phyloP scores from a whole-genome alignment of 768 basidiomycete genomes.

The Leucocoprinus birnbaumii region DNA sequence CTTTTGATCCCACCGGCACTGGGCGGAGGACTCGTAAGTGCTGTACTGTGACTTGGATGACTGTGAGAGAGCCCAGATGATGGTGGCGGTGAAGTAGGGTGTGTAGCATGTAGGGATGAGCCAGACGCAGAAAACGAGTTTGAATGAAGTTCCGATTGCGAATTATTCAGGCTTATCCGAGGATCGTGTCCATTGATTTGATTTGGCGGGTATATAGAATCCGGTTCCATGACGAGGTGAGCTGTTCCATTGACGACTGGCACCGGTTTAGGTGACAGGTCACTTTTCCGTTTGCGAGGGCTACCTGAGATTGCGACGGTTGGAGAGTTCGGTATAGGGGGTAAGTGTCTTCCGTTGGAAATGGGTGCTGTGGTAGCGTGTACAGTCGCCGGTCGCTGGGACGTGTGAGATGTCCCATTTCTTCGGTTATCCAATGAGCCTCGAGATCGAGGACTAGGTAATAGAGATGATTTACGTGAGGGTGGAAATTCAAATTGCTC shows the following conservation, averaged over 20 bases:
- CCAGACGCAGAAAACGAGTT: conserved; percentile 10
- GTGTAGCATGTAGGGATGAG: conserved; percentile 10
- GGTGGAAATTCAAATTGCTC: conserved; percentile 18
- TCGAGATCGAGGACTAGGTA: conserved; percentile 16
- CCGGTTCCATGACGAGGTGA: conserved; percentile 9
- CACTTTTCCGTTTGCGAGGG: not conserved
- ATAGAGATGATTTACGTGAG: conserved; percentile 23
- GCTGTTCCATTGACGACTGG: conserved; percentile 9
- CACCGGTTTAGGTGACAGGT: not conserved
- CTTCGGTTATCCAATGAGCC: conserved; percentile 8
- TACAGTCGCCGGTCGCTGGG: conserved; percentile 7
- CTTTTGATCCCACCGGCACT: conserved; percentile 25
- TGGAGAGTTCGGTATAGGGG: conserved; percentile 14
- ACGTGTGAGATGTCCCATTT: conserved; percentile 1
- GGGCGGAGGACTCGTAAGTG: conserved; percentile 7
- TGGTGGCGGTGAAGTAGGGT: conserved; percentile 12
- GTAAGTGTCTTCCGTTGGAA: conserved; percentile 10
- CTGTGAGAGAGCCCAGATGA: conserved; percentile 18
- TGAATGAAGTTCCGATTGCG: conserved; percentile 8
- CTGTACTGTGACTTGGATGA: conserved; percentile 19
- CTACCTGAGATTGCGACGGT: not conserved
- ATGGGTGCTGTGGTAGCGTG: not conserved
- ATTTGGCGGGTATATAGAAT: conserved; percentile 4
- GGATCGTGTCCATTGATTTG: not conserved
- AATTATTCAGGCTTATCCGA: conserved; percentile 2